A percentile compares a stretch with the other conserved stretches of the same genome.
These are phyloP conservation scores for Perkinsela sp. DNA, from an alignment of 208 protist species.

Conservation along the genomic window DNA sequence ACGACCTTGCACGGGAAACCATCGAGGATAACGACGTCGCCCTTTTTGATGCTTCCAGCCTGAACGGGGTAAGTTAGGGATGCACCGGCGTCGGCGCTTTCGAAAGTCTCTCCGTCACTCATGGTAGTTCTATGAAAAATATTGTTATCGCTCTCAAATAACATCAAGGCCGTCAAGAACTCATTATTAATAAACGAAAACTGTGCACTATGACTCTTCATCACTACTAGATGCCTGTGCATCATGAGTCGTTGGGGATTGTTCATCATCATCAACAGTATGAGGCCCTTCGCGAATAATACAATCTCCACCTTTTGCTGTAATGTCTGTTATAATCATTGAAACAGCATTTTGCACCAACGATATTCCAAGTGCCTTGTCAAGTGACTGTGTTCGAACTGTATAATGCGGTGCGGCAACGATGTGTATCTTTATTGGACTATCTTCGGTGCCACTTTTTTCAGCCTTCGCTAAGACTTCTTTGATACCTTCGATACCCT, in stretches of 20 bases:
- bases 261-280: neutral
- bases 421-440: slow-evolving; percentile 22
- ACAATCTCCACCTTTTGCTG: neutral
- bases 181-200: neutral
- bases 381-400: slow-evolving; percentile 19
- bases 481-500: slow-evolving; percentile 74
- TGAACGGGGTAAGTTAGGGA: slow-evolving; percentile 52
- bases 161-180: neutral
- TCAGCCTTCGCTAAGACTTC: slow-evolving; percentile 25
- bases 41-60: slow-evolving; percentile 61
- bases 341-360: slow-evolving; percentile 14
- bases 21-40: slow-evolving; percentile 58
- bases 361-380: slow-evolving; percentile 32
- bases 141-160: neutral
- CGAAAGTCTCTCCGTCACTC: slow-evolving; percentile 3
- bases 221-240: neutral
- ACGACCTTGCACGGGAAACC: slow-evolving; percentile 83
- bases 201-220: neutral
- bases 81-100: slow-evolving; percentile 15
- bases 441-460: slow-evolving; percentile 10
- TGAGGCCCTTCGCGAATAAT: neutral
- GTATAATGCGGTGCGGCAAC: slow-evolving; percentile 49
- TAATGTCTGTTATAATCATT: neutral
- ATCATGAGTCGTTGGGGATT: neutral
- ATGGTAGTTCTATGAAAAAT: neutral